phyloP scores from a whole-genome alignment of 441 rosid genomes.

The Adansonia rubrostipa region DNA sequence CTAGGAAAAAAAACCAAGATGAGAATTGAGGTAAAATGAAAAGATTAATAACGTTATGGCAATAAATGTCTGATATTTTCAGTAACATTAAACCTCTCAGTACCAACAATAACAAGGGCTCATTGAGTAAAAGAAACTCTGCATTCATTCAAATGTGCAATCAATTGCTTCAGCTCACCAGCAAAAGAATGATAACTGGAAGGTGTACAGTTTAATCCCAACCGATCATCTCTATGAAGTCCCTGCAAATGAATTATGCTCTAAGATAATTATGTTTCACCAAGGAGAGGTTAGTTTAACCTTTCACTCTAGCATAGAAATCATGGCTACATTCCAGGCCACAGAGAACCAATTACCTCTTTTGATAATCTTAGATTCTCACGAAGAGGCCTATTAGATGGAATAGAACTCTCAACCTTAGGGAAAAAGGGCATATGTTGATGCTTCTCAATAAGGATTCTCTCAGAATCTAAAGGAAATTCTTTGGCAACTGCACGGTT shows the following conservation, averaged over 20 bases:
- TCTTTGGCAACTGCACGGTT: constrained; percentile 66
- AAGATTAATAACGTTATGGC: neutral
- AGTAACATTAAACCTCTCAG: neutral
- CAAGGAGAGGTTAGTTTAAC: constrained; percentile 21
- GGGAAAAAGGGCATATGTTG: constrained; percentile 71
- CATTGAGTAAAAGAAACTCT: neutral
- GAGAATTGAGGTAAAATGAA: neutral
- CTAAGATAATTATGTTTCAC: constrained; percentile 21
- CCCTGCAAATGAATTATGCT: constrained; percentile 57
- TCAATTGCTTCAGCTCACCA: constrained; percentile 48
- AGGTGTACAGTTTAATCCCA: constrained; percentile 53
- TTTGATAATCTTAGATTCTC: constrained; percentile 79
- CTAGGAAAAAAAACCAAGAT: neutral
- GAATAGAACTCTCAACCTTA: constrained; percentile 68
- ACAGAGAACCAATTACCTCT: constrained; percentile 55
- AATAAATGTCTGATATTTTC: neutral
- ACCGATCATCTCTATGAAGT: constrained; percentile 71
- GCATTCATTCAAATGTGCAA: constrained; percentile 13
- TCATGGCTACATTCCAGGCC: constrained; percentile 17
- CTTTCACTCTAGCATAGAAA: constrained; percentile 9
- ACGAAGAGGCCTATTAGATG: constrained; percentile 69
- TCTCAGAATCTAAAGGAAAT: constrained; percentile 54
- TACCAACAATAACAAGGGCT: neutral
- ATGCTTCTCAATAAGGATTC: constrained; percentile 65
- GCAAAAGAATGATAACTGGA: constrained; percentile 63